Evolutionary conservation across 306 rosid species (phyloP), one percentile per base, ranked within the genome.

Genomic region (Gastrolobium villosum): DNA sequence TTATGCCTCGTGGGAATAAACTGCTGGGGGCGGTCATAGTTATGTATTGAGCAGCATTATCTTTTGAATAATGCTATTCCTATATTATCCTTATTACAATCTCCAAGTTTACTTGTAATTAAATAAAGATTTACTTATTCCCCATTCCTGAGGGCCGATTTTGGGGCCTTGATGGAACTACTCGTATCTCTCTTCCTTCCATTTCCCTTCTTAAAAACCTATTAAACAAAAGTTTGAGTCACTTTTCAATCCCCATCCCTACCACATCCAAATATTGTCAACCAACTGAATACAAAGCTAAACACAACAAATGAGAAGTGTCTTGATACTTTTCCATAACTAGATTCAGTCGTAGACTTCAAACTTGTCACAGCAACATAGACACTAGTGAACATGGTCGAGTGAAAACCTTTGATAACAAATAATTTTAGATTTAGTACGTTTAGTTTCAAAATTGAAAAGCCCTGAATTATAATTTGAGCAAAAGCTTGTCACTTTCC

Each of bases 401-500:
- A 67, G 41, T 15, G 49, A 67, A 59, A 31, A 67, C 40, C 50
- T 3, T 4, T 2, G 53, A 20, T 20, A 20, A 26, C 31, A 59
- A 39, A 75, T 6, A 13, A 20, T 20, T 69, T 72, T 36, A 44
- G 30, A 35, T 46, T 36, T 32, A 49, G 40, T 0, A 6, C 11
- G 26, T 44, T 43, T 10, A 11, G 8, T 68, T 48, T 68, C 8
- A 10, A 13, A 10, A 45, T 46, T n/a, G 28, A 0, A 6, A n/a
- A 68, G 34, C 31, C 48, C 32, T 2, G 46, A 48, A 43, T n/a
- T 48, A 2, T 65, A 15, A 67, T 67, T 67, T 67, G 57, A 35
- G 15, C 57, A 67, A 67, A 45, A 26, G 9, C 20, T 67, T 67
- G 31, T 45, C 56, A 13, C 41, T 46, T 46, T 46, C 5, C 13